A percentile compares a stretch with the other conserved stretches of the same genome.
These are phyloP conservation scores for Paraconiothyrium brasiliense DNA, from an alignment of 2,329 filamentous ascomycete species.

Conservation along the genomic window DNA sequence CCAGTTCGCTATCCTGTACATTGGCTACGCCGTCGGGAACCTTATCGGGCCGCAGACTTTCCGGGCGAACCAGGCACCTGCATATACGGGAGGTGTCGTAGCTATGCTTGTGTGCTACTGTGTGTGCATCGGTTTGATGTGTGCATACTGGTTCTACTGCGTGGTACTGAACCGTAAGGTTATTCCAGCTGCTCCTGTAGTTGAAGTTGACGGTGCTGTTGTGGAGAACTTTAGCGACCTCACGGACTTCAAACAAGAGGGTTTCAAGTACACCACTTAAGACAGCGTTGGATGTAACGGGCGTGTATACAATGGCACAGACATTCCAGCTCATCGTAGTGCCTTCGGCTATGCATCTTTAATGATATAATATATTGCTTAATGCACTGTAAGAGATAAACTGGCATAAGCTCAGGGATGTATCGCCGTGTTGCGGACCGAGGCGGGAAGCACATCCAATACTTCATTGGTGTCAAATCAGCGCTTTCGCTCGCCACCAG, in stretches of 20 bases:
- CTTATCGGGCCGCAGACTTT: constrained; percentile 57
- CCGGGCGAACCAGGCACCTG: constrained; percentile 49
- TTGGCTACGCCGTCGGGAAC: constrained; percentile 54
- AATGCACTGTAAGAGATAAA: too few species aligned
- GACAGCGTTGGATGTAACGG: too few species aligned
- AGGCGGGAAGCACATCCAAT: too few species aligned
- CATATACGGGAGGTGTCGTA: constrained; percentile 16
- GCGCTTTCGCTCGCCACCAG: too few species aligned
- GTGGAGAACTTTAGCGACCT: constrained; percentile 22
- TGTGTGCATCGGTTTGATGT: constrained; percentile 15
- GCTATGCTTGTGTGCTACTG: constrained; percentile 17
- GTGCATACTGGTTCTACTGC: constrained; percentile 11
- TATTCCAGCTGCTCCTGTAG: neutral
- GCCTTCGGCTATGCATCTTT: too few species aligned
- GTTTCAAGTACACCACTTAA: constrained; percentile 23
- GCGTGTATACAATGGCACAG: too few species aligned
- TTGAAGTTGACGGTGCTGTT: constrained; percentile 3
- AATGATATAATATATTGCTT: too few species aligned
- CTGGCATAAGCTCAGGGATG: too few species aligned
- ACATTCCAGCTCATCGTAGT: too few species aligned
- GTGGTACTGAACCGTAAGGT: constrained; percentile 3
- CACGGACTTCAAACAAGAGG: constrained; percentile 26
- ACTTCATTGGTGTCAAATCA: too few species aligned
- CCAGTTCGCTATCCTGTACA: constrained; percentile 43
- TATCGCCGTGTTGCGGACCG: too few species aligned